Percentiles rank a stretch among this genome's conserved stretches.
Evolutionary conservation across 257 asterid genomes (phyloP).

Genomic region (Nicotiana benthamiana): DNA sequence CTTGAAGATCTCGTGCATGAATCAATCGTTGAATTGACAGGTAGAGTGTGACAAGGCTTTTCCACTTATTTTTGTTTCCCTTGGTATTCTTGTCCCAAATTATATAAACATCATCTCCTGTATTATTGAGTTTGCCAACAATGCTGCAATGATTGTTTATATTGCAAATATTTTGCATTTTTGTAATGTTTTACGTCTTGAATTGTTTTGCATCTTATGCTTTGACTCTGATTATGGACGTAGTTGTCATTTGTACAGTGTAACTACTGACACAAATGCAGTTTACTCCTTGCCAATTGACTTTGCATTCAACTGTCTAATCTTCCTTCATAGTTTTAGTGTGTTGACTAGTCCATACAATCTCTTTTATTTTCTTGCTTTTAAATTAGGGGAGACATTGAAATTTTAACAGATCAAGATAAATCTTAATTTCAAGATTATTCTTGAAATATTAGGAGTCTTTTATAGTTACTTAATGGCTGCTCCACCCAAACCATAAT

Average conservation of each 20-base stretch:
- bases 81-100: neutral
- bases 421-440: too few species aligned
- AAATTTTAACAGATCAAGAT: too few species aligned
- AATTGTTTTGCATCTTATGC: neutral
- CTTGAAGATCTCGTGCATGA: slow-evolving; percentile 67
- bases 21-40: slow-evolving; percentile 53
- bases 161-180: neutral
- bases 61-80: neutral
- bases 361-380: neutral
- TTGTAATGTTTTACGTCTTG: neutral
- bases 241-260: neutral
- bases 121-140: slow-evolving; percentile 19
- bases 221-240: neutral
- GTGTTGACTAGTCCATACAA: neutral
- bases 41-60: slow-evolving; percentile 27
- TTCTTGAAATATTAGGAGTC: too few species aligned
- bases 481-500: too few species aligned
- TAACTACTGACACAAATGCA: neutral
- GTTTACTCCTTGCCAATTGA: neutral
- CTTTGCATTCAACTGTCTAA: neutral
- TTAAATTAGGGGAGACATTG: too few species aligned
- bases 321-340: too few species aligned
- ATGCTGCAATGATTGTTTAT: slow-evolving; percentile 10
- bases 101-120: slow-evolving; percentile 14
- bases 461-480: too few species aligned